Evolutionary conservation across 2,329 filamentous ascomycete species (phyloP), one percentile per base, ranked within the genome.

Genomic region (Ramichloridium luteum): DNA sequence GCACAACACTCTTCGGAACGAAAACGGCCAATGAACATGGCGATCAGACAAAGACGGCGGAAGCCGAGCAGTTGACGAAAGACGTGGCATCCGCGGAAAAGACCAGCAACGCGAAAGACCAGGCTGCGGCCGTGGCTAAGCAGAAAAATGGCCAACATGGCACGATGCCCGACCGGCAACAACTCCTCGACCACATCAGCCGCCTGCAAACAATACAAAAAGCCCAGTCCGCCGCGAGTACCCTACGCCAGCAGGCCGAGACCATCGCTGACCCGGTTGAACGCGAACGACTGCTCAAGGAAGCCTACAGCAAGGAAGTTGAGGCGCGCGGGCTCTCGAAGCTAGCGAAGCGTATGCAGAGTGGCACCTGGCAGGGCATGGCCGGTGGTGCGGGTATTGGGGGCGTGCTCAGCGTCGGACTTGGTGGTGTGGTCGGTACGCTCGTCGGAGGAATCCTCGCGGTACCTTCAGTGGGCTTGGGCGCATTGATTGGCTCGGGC

Each of bases 331-430:
- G 49, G 26, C 40, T 31, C 10, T 44, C 39, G 27, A 48, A 48
- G 33, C 37, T 41, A 17, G 45, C 52, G 10, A 28, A 36, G 12
- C 31, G 50, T 12, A 28, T 54, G 34, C 40, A 48, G 25, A 45
- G 39, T 9, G 51, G 61, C 1, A 53, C 55, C 1, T 61, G 60
- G 35, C 58, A 61, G 36, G 60, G 60, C 1, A 49, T 50, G 2
- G 45, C 53, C 9, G 60, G 56, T 5, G 60, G 60, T 2, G 59
- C 54, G 1, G 60, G 60, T 0, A 62, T 63, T 13, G 59, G 60
- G 0, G 54, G 51, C 11, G 58, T 56, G 5, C 55, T 60, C 3
- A 54, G 54, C 2, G 47, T 57, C 13, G 60, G 60, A 1, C 34
- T 63, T 12, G 60, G 60, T 0, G 58, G 58, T 0, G 51, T 60